Percentiles rank a stretch among this genome's conserved stretches.
Evolutionary conservation across 2,329 filamentous ascomycete genomes (phyloP).

Genomic region (Fusarium duplospermum): DNA sequence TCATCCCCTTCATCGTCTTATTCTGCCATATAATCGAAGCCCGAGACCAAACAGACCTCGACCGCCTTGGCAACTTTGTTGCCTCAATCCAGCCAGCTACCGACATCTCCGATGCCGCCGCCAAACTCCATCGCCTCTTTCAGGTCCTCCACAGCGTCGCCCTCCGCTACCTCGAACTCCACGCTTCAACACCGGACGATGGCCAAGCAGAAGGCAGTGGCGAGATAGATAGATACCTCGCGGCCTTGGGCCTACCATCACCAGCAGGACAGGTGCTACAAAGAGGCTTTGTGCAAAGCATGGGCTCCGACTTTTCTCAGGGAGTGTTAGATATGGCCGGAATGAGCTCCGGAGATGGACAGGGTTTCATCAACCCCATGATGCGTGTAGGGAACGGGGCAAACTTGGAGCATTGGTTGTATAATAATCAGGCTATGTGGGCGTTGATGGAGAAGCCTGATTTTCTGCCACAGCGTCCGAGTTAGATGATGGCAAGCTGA

Average conservation of each 20-base stretch:
- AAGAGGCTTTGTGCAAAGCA: neutral
- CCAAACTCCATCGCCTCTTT: neutral
- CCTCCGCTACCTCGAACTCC: neutral
- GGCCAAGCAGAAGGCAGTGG: neutral
- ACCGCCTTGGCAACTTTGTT: neutral
- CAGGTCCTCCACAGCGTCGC: neutral
- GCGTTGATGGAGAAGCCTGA: neutral
- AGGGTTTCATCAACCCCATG: neutral
- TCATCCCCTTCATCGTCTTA: neutral
- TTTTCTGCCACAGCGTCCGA: neutral
- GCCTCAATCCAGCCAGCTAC: neutral
- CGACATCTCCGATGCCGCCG: neutral
- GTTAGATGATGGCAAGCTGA: neutral
- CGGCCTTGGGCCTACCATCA: neutral
- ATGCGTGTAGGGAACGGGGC: neutral
- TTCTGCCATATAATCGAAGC: neutral
- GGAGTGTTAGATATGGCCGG: neutral
- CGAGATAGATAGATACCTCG: neutral
- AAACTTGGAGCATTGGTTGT: neutral
- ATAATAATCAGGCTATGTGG: neutral
- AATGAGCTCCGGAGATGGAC: neutral
- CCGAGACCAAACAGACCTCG: neutral
- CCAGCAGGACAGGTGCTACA: neutral
- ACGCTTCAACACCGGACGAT: neutral
- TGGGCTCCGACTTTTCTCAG: neutral